phyloP scores from a whole-genome alignment of 1,139 yeast genomes.

The Blastobotrys serpentis region DNA sequence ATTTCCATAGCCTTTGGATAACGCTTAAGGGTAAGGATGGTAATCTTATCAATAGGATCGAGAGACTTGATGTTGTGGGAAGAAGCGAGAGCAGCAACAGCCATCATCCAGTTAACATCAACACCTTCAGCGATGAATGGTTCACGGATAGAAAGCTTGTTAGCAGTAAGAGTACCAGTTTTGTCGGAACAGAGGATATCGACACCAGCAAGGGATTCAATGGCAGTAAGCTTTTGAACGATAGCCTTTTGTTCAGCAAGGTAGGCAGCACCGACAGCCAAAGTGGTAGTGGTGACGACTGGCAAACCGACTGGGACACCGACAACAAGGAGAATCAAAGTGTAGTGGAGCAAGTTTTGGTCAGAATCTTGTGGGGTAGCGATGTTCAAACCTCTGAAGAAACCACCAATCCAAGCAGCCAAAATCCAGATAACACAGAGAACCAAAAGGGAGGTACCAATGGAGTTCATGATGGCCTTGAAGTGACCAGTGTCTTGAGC shows the following conservation, averaged over 20 bases:
- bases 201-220: conserved; percentile 98
- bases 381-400: conserved; percentile 71
- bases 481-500: conserved; percentile 76
- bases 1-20: conserved; percentile 92
- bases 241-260: conserved; percentile 97
- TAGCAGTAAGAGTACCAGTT: conserved; percentile 95
- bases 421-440: conserved; percentile 68
- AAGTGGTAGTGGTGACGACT: conserved; percentile 98
- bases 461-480: conserved; percentile 79
- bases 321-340: conserved; percentile 84
- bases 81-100: conserved; percentile 69
- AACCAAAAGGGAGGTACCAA: conserved; percentile 72
- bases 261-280: conserved; percentile 99
- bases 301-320: conserved; percentile 99
- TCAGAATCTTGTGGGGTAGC: conserved; percentile 48
- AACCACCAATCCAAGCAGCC: conserved; percentile 74
- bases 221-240: conserved; percentile 97
- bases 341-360: conserved; percentile 59
- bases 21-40: conserved; percentile 46
- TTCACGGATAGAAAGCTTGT: conserved; percentile 68
- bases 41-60: conserved; percentile 68
- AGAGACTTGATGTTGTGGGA: conserved; percentile 71
- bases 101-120: conserved; percentile 67
- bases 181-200: conserved; percentile 98
- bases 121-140: conserved; percentile 66